phyloP scores from a whole-genome alignment of 140 eudicot species.

The Ambrosia hybrid region DNA sequence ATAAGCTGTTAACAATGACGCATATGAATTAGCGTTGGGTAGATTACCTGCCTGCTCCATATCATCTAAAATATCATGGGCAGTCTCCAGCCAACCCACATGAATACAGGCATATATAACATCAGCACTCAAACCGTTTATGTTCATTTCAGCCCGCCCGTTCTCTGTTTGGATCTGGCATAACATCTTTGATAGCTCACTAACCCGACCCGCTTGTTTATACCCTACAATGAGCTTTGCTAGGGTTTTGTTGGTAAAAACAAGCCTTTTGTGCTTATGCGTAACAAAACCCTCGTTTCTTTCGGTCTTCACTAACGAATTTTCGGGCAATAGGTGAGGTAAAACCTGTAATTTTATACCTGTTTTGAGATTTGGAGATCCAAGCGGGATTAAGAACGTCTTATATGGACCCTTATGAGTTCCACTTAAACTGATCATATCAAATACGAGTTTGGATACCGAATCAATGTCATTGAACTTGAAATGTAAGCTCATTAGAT shows the following conservation, averaged over 20 bases:
- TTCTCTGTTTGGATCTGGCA: slow-evolving; percentile 37
- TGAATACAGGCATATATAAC: slow-evolving; percentile 72
- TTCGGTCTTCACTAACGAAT: slow-evolving; percentile 44
- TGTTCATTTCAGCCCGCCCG: slow-evolving; percentile 25
- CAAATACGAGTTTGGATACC: slow-evolving; percentile 53
- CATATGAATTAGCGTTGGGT: slow-evolving; percentile 32
- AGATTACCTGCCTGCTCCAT: slow-evolving; percentile 41
- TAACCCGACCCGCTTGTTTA: slow-evolving; percentile 49
- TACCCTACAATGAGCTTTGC: slow-evolving; percentile 61
- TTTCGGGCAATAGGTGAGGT: slow-evolving; percentile 54
- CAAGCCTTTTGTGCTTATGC: slow-evolving; percentile 45
- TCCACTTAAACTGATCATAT: slow-evolving; percentile 37
- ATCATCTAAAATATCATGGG: slow-evolving; percentile 92
- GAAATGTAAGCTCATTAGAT: slow-evolving; percentile 66
- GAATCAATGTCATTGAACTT: slow-evolving; percentile 72
- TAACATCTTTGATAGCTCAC: slow-evolving; percentile 60
- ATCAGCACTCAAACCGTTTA: slow-evolving; percentile 37
- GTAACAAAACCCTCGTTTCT: slow-evolving; percentile 51
- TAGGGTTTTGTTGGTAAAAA: slow-evolving; percentile 56
- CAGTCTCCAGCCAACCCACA: slow-evolving; percentile 83
- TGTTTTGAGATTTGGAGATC: slow-evolving; percentile 60
- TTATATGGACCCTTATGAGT: slow-evolving; percentile 37
- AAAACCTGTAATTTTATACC: slow-evolving; percentile 60
- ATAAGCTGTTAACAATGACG: slow-evolving; percentile 57
- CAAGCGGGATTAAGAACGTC: slow-evolving; percentile 55